Conservation (phyloP, 2,329 filamentous ascomycete genomes). For the Colletotrichum destructivum region DNA sequence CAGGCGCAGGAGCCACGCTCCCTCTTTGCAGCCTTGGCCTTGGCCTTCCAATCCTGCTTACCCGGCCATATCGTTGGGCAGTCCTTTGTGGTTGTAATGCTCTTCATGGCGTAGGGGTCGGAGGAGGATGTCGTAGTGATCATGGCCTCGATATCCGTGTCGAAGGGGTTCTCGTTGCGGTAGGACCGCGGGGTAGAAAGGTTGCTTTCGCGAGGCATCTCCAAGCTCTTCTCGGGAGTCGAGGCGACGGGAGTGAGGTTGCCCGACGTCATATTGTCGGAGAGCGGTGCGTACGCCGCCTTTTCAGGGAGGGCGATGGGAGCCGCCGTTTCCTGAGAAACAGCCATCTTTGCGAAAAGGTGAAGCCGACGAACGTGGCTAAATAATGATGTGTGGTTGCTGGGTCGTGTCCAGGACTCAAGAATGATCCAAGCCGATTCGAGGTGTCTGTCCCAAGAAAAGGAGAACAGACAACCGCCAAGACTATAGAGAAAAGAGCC, state of each 20-base stretch:
- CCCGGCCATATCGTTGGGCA: constrained; percentile 71
- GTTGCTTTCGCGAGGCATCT: constrained; percentile 53
- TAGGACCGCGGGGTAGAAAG: constrained; percentile 62
- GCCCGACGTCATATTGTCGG: constrained; percentile 18
- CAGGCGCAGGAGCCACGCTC: constrained; percentile 65
- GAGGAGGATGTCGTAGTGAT: constrained; percentile 55
- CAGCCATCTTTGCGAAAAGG: constrained; percentile 21
- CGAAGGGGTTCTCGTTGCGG: constrained; percentile 66
- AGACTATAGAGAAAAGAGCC: constrained; percentile 19
- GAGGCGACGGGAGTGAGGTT: constrained; percentile 39
- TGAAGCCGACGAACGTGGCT: background rate
- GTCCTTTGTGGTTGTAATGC: constrained; percentile 60
- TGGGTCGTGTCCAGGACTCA: background rate
- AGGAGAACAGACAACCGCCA: constrained; percentile 19
- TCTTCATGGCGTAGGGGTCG: constrained; percentile 51
- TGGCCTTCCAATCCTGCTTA: constrained; percentile 72
- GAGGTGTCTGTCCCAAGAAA: constrained; percentile 12
- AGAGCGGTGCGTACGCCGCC: constrained; percentile 31
- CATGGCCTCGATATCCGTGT: constrained; percentile 71
- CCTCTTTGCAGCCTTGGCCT: constrained; percentile 71
- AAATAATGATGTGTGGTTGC: constrained; percentile 19
- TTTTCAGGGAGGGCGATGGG: constrained; percentile 37
- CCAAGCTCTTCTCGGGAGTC: constrained; percentile 47
- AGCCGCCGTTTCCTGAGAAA: constrained; percentile 32
- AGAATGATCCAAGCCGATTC: constrained; percentile 2